phyloP scores from a whole-genome alignment of 208 protist genomes.

The Leishmania lainsoni region DNA sequence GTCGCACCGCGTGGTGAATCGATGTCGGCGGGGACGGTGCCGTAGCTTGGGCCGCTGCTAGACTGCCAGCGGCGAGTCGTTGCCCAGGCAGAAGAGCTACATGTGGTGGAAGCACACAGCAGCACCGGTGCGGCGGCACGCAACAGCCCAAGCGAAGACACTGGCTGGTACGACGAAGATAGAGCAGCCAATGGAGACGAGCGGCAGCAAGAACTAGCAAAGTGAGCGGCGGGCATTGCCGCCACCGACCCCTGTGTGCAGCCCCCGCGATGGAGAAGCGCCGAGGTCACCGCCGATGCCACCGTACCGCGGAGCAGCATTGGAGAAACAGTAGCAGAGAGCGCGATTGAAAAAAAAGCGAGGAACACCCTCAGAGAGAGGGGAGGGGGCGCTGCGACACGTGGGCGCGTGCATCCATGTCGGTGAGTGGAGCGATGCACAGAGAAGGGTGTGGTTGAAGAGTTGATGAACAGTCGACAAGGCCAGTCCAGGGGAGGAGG shows the following conservation, averaged over 20 bases:
- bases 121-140: not conserved
- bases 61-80: slow-evolving; percentile 29
- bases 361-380: too few species aligned
- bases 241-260: not conserved
- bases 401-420: not conserved
- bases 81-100: slow-evolving; percentile 3
- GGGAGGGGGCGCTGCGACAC: not conserved
- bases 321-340: not conserved
- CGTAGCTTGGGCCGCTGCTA: slow-evolving; percentile 38
- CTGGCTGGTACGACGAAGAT: slow-evolving; percentile 3
- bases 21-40: slow-evolving; percentile 69
- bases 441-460: not conserved
- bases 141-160: slow-evolving; percentile 1
- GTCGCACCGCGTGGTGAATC: slow-evolving; percentile 44
- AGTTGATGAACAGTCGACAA: not conserved
- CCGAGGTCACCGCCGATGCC: not conserved
- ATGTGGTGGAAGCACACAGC: not conserved
- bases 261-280: not conserved
- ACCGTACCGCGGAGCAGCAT: slow-evolving; percentile 4
- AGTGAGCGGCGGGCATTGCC: not conserved
- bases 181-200: not conserved
- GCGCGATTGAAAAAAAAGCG: too few species aligned
- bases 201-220: not conserved
- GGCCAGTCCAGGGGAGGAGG: not conserved
- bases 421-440: not conserved